Conservation (phyloP, 345 rosid genomes). For the Heritiera littoralis region DNA sequence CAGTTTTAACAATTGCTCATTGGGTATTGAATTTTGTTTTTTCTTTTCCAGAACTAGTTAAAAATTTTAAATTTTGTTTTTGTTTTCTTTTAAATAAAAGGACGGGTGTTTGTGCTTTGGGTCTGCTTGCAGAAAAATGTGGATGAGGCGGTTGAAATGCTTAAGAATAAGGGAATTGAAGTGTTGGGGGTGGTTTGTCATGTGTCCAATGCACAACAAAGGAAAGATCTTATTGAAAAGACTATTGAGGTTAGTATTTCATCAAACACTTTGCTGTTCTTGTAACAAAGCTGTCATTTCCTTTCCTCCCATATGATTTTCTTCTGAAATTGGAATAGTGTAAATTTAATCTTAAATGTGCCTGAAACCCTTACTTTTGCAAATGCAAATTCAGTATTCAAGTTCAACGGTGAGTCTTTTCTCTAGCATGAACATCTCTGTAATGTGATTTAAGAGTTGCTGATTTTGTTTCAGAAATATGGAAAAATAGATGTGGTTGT, state of each 20-base stretch:
- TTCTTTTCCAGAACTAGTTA: no score
- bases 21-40: no score
- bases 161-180: conserved; percentile 64
- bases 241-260: conserved; percentile 58
- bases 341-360: background rate
- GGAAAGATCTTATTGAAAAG: conserved; percentile 61
- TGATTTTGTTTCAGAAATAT: conserved; percentile 47
- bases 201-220: conserved; percentile 74
- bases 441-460: no score
- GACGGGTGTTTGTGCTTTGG: background rate
- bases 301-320: no score
- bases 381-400: background rate
- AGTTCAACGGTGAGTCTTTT: background rate
- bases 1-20: no score
- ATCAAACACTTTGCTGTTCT: background rate
- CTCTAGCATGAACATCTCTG: background rate
- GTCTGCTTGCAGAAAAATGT: conserved; percentile 61
- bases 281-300: no score
- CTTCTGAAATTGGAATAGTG: no score
- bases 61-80: no score
- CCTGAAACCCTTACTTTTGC: background rate
- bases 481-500: conserved; percentile 66
- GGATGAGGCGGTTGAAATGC: conserved; percentile 74
- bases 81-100: no score
- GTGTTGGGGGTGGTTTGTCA: conserved; percentile 85